Conservation (phyloP, 305 asterid genomes). For the Solanum hybrid region DNA sequence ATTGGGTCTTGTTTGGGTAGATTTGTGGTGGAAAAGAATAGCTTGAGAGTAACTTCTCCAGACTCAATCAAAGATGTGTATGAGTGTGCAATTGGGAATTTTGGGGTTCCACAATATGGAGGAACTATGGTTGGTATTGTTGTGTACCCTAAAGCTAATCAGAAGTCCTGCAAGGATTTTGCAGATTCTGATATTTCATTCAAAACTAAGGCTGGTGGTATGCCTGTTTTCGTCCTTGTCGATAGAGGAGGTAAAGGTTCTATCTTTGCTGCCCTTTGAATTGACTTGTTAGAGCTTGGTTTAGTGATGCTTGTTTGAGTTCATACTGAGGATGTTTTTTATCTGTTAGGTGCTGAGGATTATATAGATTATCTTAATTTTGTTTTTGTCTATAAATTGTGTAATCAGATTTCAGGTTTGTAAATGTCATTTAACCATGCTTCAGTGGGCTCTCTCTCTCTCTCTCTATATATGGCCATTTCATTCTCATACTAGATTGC, state of each 20-base stretch:
- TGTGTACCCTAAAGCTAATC: conserved; percentile 67
- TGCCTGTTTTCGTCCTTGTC: conserved; percentile 76
- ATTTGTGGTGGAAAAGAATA: conserved; percentile 95
- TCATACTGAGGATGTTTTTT: background rate
- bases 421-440: background rate
- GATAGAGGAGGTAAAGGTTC: conserved; percentile 80
- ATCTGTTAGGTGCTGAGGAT: background rate
- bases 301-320: background rate
- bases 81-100: conserved; percentile 96
- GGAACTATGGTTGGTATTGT: conserved; percentile 83
- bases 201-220: conserved; percentile 72
- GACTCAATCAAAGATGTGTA: conserved; percentile 54
- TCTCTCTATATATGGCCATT: background rate
- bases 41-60: conserved; percentile 79
- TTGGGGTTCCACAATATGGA: conserved; percentile 94
- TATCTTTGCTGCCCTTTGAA: background rate
- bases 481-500: background rate
- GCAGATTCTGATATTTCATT: conserved; percentile 40
- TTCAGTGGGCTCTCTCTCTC: background rate
- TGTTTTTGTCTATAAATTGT: background rate
- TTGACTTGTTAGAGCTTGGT: background rate
- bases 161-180: conserved; percentile 55
- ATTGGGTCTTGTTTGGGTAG: conserved; percentile 54
- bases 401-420: background rate
- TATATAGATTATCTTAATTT: background rate